Conservation (phyloP, 371 early-diverging fungal genomes). For the Catenaria anguillulae region DNA sequence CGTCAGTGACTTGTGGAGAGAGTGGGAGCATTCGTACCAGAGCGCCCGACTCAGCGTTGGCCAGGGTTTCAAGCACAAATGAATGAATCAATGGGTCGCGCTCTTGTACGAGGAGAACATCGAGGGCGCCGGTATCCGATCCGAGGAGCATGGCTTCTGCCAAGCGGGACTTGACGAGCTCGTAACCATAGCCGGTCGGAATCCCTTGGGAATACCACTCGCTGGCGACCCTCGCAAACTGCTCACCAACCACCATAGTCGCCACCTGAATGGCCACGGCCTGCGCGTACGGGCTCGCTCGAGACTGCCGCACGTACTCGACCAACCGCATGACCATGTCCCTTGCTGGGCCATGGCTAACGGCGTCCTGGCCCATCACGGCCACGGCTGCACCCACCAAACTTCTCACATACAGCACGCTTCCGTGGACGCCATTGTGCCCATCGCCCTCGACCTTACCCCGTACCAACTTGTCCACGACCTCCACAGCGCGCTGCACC, state of each 20-base stretch:
- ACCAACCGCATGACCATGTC: background rate
- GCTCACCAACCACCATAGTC: background rate
- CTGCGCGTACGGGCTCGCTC: background rate
- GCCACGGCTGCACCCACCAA: constrained; percentile 19
- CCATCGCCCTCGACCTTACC: constrained; percentile 12
- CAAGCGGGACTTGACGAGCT: background rate
- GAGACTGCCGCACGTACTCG: background rate
- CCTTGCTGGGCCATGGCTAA: background rate
- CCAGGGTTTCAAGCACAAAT: background rate
- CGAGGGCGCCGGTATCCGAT: background rate
- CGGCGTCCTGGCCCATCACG: background rate
- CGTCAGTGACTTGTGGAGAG: background rate
- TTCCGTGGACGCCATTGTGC: constrained; percentile 59
- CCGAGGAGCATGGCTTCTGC: background rate
- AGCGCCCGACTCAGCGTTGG: background rate
- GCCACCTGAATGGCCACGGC: background rate
- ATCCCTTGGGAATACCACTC: background rate
- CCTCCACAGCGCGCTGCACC: constrained; percentile 20
- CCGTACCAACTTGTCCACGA: constrained; percentile 11
- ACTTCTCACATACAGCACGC: constrained; percentile 43
- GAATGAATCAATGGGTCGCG: background rate
- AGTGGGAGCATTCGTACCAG: background rate
- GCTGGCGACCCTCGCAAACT: background rate
- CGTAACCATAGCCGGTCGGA: background rate
- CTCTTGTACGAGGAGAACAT: background rate